Percentiles rank a stretch among this genome's conserved stretches.
Conservation (phyloP, 352 stramenopile genomes). For the Plasmopara viticola region DNA sequence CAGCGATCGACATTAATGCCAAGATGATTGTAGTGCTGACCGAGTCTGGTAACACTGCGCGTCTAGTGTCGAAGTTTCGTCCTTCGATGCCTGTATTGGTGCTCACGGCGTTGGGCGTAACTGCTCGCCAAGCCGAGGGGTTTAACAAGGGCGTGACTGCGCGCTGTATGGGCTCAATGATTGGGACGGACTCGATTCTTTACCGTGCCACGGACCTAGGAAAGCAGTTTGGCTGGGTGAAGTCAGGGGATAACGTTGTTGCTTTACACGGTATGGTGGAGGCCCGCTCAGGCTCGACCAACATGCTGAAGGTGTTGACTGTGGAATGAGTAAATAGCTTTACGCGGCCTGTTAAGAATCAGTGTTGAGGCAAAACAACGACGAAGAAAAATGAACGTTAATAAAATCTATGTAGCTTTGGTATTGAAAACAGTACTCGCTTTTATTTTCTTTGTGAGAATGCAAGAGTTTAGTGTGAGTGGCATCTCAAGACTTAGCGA, state of each 20-base stretch:
- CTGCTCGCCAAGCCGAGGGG: constrained; percentile 58
- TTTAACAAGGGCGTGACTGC: constrained; percentile 61
- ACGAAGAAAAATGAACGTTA: constrained; percentile 1
- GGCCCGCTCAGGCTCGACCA: constrained; percentile 81
- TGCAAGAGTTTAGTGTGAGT: too few species aligned
- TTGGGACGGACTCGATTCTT: constrained; percentile 87
- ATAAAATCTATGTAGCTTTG: constrained; percentile 19
- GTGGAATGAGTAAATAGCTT: constrained; percentile 44
- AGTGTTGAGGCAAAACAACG: constrained; percentile 9
- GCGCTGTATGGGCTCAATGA: constrained; percentile 80
- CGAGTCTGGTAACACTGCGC: constrained; percentile 90
- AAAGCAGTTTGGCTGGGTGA: constrained; percentile 84
- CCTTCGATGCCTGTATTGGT: constrained; percentile 69
- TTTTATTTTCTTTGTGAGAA: too few species aligned
- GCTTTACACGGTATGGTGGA: constrained; percentile 88
- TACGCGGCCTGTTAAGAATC: constrained; percentile 10
- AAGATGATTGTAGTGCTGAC: constrained; percentile 97
- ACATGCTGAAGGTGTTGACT: constrained; percentile 90
- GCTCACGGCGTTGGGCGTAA: constrained; percentile 49
- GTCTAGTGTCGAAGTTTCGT: constrained; percentile 94
- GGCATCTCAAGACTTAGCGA: too few species aligned
- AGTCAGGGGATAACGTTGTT: constrained; percentile 84
- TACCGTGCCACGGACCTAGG: constrained; percentile 80
- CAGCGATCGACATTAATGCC: constrained; percentile 92
- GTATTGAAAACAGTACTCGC: constrained; percentile 7